Percentiles rank a stretch among this genome's conserved stretches.
phyloP scores from a whole-genome alignment of 2,329 filamentous ascomycete genomes.

The Microthyrium microscopicum region DNA sequence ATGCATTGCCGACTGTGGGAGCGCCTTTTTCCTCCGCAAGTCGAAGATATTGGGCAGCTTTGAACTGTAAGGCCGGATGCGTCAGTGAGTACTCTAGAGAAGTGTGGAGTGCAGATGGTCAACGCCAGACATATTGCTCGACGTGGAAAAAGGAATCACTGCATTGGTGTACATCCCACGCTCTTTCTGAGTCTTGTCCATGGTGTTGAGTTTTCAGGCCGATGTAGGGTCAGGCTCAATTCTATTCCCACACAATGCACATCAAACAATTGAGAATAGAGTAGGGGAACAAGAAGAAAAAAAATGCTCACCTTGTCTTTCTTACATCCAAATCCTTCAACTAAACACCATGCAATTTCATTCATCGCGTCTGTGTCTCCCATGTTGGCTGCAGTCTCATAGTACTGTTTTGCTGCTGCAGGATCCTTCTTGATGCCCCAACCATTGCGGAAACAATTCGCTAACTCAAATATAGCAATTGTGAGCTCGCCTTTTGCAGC shows the following conservation, averaged over 20 bases:
- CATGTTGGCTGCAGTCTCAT: constrained; percentile 91
- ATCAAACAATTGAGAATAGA: no score
- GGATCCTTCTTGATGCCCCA: constrained; percentile 85
- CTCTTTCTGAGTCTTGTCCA: not conserved
- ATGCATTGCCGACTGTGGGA: constrained; percentile 86
- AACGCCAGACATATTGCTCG: no score
- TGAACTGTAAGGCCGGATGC: constrained; percentile 36
- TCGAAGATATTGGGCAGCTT: constrained; percentile 78
- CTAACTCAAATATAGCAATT: constrained; percentile 88
- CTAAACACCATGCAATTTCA: constrained; percentile 87
- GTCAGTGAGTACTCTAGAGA: not conserved
- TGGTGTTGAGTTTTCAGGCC: no score
- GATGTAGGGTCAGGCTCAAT: no score
- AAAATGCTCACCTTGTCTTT: constrained; percentile 79
- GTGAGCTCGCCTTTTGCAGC: constrained; percentile 92
- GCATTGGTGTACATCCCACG: not conserved
- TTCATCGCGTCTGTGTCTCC: constrained; percentile 98
- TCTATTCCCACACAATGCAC: no score
- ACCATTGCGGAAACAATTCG: constrained; percentile 80
- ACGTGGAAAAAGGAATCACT: no score
- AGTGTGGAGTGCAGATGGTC: no score
- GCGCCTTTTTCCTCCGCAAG: constrained; percentile 76
- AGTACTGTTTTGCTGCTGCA: constrained; percentile 75
- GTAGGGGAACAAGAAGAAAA: not conserved
- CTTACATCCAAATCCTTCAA: constrained; percentile 91